Percentiles rank a stretch among this genome's conserved stretches.
Conservation (phyloP, 306 rosid species). For the Vachellia pachyceras region DNA sequence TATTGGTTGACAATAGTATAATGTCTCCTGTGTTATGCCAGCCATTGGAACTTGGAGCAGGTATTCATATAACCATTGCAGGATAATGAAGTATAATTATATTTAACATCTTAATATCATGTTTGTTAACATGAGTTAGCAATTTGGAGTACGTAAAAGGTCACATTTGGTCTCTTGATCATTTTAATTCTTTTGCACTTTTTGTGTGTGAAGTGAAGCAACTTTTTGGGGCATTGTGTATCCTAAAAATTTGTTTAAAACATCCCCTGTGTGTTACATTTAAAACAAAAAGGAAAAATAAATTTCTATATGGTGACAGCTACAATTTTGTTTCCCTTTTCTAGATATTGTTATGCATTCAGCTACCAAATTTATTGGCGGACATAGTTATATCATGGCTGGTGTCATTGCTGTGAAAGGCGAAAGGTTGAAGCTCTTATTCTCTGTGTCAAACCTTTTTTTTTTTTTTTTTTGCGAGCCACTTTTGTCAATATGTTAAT, state of each 20-base stretch:
- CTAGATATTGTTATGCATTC: slow-evolving; percentile 94
- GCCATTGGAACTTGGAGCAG: slow-evolving; percentile 96
- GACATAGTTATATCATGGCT: slow-evolving; percentile 95
- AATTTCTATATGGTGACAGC: neutral
- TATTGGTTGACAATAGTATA: slow-evolving; percentile 94
- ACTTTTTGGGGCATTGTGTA: neutral
- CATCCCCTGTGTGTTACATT: neutral
- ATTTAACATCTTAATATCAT: slow-evolving; percentile 3
- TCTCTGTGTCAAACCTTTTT: slow-evolving; percentile 26
- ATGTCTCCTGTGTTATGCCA: slow-evolving; percentile 91
- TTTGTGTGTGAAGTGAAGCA: slow-evolving; percentile 21
- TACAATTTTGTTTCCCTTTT: slow-evolving; percentile 34
- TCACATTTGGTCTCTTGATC: neutral
- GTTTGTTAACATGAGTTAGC: slow-evolving; percentile 25
- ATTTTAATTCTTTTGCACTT: slow-evolving; percentile 10
- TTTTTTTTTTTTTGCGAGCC: slow-evolving; percentile 1
- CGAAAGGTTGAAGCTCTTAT: slow-evolving; percentile 63
- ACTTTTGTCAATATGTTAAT: slow-evolving; percentile 20
- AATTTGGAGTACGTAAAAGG: neutral
- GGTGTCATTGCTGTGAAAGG: slow-evolving; percentile 92
- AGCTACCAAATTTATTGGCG: slow-evolving; percentile 91
- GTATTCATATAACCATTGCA: slow-evolving; percentile 49
- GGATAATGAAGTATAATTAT: slow-evolving; percentile 15
- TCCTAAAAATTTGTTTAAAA: neutral
- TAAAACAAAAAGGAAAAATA: neutral